Conservation (phyloP, 495 filamentous ascomycete species). For the Daldinia grandis region DNA sequence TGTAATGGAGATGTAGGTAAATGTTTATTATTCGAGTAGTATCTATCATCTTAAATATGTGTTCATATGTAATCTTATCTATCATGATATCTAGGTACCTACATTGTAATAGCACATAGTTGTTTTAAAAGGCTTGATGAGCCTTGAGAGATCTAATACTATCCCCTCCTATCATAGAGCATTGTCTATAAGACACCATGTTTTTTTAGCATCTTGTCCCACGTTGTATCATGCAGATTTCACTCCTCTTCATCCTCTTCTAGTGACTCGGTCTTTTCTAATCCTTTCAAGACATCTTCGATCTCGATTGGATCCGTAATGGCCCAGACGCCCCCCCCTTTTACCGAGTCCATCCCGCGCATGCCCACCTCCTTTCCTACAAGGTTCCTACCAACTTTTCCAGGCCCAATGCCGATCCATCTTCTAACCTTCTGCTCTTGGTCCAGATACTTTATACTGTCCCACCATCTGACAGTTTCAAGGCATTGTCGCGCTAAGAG, state of each 20-base stretch:
- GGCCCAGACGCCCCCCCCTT: constrained; percentile 94
- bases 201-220: background rate
- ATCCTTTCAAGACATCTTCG: constrained; percentile 72
- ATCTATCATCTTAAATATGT: background rate
- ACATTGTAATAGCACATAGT: background rate
- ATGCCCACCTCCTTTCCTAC: constrained; percentile 96
- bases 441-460: constrained; percentile 88
- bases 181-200: background rate
- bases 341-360: constrained; percentile 75
- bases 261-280: constrained; percentile 75
- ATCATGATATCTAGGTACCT: background rate
- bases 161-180: background rate
- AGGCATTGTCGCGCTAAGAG: constrained; percentile 79
- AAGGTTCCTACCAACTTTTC: constrained; percentile 91
- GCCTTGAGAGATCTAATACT: background rate
- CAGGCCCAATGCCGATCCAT: constrained; percentile 95
- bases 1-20: background rate
- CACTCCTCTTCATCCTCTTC: constrained; percentile 51
- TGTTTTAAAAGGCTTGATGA: background rate
- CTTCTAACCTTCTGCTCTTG: constrained; percentile 82
- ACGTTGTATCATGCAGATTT: background rate
- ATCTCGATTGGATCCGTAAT: constrained; percentile 84
- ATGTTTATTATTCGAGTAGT: background rate
- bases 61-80: background rate
- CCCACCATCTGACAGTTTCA: constrained; percentile 94